A percentile compares a stretch with the other conserved stretches of the same genome.
Evolutionary conservation across 257 asterid species (phyloP).

Genomic region (Solanum ossicruentum): DNA sequence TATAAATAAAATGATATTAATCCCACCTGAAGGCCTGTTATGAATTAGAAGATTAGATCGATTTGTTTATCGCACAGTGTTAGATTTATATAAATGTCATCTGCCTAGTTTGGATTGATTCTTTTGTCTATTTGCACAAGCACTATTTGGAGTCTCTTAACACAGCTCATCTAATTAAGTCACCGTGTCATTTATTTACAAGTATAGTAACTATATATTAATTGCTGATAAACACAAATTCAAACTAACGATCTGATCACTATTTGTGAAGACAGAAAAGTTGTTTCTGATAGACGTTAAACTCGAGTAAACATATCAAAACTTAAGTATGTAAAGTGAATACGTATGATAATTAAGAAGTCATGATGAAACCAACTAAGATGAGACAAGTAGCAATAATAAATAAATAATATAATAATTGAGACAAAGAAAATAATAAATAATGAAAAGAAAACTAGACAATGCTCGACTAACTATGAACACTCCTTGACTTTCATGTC

Average conservation of each 20-base stretch:
- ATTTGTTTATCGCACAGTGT: not conserved
- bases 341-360: not conserved
- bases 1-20: not conserved
- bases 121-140: not conserved
- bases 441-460: not conserved
- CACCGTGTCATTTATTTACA: not conserved
- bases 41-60: not conserved
- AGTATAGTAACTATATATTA: not conserved
- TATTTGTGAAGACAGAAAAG: not conserved
- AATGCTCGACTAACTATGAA: not conserved
- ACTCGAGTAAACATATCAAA: not conserved
- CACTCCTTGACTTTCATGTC: not conserved
- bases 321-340: not conserved
- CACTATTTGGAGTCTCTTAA: not conserved
- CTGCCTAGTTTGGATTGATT: not conserved
- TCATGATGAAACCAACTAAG: not conserved
- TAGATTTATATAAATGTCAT: not conserved
- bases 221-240: not conserved
- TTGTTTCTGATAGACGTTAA: not conserved
- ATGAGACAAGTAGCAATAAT: not conserved
- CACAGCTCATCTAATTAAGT: not conserved
- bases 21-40: not conserved
- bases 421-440: not conserved
- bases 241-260: not conserved
- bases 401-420: not conserved